Evolutionary conservation across 116 monocot species (phyloP).

Genomic region (Papilionanthe hybrid): DNA sequence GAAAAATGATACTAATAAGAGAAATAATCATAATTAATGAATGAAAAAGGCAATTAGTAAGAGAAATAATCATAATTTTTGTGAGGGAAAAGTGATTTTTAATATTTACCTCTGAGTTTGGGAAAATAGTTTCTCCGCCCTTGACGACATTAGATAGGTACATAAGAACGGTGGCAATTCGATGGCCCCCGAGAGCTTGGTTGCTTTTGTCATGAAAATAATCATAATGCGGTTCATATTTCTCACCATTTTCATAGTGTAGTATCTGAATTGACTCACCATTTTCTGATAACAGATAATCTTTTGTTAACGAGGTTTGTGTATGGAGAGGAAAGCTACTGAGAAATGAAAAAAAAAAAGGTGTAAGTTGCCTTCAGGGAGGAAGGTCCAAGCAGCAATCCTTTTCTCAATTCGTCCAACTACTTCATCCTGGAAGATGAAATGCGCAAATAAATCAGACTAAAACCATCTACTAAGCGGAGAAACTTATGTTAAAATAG

Average conservation of each 20-base stretch:
- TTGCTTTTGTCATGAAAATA: slow-evolving; percentile 52
- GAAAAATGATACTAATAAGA: not conserved
- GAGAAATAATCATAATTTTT: not conserved
- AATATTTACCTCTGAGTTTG: slow-evolving; percentile 59
- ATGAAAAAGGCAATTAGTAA: not conserved
- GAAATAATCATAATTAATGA: not conserved
- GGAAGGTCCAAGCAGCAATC: slow-evolving; percentile 66
- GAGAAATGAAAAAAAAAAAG: not conserved
- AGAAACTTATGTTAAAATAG: not conserved
- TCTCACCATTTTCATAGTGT: slow-evolving; percentile 49
- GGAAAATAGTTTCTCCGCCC: slow-evolving; percentile 85
- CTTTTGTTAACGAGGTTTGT: not conserved
- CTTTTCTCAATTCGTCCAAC: slow-evolving; percentile 43
- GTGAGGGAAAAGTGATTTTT: not conserved
- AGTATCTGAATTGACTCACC: slow-evolving; percentile 53
- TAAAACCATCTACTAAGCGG: not conserved
- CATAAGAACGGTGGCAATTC: slow-evolving; percentile 52
- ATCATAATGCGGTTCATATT: slow-evolving; percentile 58
- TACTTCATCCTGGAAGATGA: slow-evolving; percentile 45
- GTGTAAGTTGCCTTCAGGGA: slow-evolving; percentile 43
- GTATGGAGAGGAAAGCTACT: not conserved
- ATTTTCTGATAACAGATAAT: slow-evolving; percentile 38
- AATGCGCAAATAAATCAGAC: not conserved
- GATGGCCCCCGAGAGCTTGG: slow-evolving; percentile 46
- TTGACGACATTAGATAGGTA: slow-evolving; percentile 43